Evolutionary conservation across 2,329 filamentous ascomycete genomes (phyloP).

Genomic region (Sclerotinia borealis): DNA sequence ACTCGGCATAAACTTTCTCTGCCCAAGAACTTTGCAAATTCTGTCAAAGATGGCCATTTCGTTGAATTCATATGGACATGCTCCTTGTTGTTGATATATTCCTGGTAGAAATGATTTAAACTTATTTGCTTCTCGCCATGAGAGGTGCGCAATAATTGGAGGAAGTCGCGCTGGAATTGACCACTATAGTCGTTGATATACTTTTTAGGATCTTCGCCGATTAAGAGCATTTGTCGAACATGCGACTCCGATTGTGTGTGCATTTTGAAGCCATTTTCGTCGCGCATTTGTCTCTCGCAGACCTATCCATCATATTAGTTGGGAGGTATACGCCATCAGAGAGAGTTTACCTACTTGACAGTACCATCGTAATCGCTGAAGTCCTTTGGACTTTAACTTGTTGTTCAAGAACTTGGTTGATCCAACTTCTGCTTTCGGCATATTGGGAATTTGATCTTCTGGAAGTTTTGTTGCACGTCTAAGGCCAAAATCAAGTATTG

Average conservation of each 20-base stretch:
- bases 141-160: conserved; percentile 68
- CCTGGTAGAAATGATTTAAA: conserved; percentile 91
- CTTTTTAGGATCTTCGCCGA: conserved; percentile 82
- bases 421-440: conserved; percentile 90
- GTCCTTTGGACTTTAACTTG: conserved; percentile 76
- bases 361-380: conserved; percentile 84
- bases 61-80: conserved; percentile 95
- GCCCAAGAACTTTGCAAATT: conserved; percentile 83
- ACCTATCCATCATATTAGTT: conserved; percentile 41
- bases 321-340: not conserved
- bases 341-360: conserved; percentile 51
- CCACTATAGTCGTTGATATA: conserved; percentile 75
- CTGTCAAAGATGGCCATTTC: conserved; percentile 78
- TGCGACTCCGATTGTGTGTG: conserved; percentile 87
- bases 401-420: conserved; percentile 87
- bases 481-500: not conserved
- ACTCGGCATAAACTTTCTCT: conserved; percentile 83
- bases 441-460: conserved; percentile 41
- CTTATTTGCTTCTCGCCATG: conserved; percentile 89
- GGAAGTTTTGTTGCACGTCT: not conserved
- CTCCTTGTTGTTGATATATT: conserved; percentile 81
- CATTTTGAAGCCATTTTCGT: conserved; percentile 89
- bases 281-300: conserved; percentile 70
- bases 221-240: conserved; percentile 80
- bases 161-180: conserved; percentile 76